These are phyloP conservation scores for Dendrobium catenatum DNA, from an alignment of 106 monocot genomes.

Conservation along the genomic window DNA sequence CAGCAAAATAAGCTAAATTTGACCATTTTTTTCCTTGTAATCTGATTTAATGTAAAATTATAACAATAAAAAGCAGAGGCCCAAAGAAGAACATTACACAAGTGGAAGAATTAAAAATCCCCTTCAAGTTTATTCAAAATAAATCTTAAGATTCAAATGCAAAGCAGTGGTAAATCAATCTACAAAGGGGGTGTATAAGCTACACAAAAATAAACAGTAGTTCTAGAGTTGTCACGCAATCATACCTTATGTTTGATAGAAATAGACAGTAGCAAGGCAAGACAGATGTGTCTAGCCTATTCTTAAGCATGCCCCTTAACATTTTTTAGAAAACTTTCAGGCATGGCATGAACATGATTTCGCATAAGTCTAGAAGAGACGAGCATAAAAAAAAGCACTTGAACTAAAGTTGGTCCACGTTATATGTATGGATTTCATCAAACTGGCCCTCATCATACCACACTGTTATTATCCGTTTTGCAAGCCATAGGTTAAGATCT, in stretches of 20 bases:
- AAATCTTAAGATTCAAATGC: background rate
- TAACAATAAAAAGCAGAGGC: background rate
- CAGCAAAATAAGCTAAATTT: background rate
- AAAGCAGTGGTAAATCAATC: slow-evolving; percentile 1
- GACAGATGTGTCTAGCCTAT: too few relatives aligned
- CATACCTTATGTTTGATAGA: background rate
- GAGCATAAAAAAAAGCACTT: too few relatives aligned
- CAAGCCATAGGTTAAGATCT: too few relatives aligned
- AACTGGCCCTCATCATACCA: too few relatives aligned
- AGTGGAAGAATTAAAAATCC: background rate
- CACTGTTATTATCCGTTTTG: too few relatives aligned
- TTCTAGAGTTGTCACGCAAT: background rate
- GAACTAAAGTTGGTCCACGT: too few relatives aligned
- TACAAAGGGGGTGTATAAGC: background rate
- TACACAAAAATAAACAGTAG: background rate
- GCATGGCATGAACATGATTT: too few relatives aligned
- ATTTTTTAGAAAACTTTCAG: too few relatives aligned
- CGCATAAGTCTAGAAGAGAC: too few relatives aligned
- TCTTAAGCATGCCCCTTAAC: too few relatives aligned
- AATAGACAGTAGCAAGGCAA: too few relatives aligned
- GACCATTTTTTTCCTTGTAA: background rate
- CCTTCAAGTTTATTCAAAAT: background rate
- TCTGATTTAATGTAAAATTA: background rate
- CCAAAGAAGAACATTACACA: background rate
- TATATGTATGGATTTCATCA: too few relatives aligned